A percentile compares a stretch with the other conserved stretches of the same genome.
Evolutionary conservation across 306 rosid genomes (phyloP).

Genomic region (Canavalia gladiata): DNA sequence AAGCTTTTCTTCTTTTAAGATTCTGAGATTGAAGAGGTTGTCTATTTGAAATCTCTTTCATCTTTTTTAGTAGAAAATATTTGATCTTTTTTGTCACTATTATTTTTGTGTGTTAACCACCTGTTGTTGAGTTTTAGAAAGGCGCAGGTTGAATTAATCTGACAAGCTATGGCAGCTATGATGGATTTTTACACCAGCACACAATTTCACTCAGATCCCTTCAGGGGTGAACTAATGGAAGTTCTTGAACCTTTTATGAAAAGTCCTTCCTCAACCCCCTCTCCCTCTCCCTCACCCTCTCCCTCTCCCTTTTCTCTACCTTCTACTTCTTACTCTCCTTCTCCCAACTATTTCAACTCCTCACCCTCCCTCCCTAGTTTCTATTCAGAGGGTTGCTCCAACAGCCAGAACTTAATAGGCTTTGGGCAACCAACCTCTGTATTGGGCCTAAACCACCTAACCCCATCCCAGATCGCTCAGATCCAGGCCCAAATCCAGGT

Average conservation of each 20-base stretch:
- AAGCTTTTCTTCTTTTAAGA: conserved; percentile 41
- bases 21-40: conserved; percentile 67
- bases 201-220: conserved; percentile 65
- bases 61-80: conserved; percentile 48
- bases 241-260: conserved; percentile 98
- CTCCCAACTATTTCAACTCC: conserved; percentile 33
- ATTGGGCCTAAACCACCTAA: conserved; percentile 71
- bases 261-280: conserved; percentile 65
- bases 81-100: neutral
- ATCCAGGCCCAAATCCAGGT: conserved; percentile 75
- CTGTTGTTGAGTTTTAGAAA: conserved; percentile 77
- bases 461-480: conserved; percentile 75
- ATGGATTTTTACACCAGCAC: conserved; percentile 75
- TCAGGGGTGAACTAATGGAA: conserved; percentile 94
- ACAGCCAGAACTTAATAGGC: conserved; percentile 49
- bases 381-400: conserved; percentile 59
- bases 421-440: conserved; percentile 57
- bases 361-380: conserved; percentile 55
- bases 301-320: conserved; percentile 41
- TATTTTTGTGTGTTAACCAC: conserved; percentile 15
- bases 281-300: conserved; percentile 41
- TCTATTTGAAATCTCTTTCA: conserved; percentile 78
- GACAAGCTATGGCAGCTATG: conserved; percentile 67
- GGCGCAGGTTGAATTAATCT: conserved; percentile 59
- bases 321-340: conserved; percentile 48